A percentile compares a stretch with the other conserved stretches of the same genome.
Evolutionary conservation across 129 eudicot species (phyloP).

Genomic region (Chrysanthemum makinoi): DNA sequence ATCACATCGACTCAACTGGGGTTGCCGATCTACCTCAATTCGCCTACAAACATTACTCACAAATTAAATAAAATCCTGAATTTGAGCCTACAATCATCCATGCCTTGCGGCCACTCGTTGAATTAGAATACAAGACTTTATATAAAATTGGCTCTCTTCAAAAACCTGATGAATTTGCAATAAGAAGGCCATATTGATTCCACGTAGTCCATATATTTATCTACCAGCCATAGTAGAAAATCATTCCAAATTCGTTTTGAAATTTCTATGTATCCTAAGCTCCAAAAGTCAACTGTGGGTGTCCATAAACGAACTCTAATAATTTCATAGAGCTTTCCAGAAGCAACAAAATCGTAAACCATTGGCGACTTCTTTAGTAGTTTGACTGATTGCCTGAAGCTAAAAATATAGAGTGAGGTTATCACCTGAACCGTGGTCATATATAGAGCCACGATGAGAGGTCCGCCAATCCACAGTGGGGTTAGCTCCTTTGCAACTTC

Average conservation of each 20-base stretch:
- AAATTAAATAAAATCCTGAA: not conserved
- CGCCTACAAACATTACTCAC: not conserved
- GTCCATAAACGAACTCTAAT: conserved; percentile 6
- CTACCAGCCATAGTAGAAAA: conserved; percentile 5
- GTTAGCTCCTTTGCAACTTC: conserved; percentile 17
- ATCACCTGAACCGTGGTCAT: conserved; percentile 3
- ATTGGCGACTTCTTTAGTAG: conserved; percentile 8
- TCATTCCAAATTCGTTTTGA: not conserved
- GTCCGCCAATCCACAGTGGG: conserved; percentile 9
- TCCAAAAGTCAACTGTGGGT: not conserved
- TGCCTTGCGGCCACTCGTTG: not conserved
- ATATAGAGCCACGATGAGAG: conserved; percentile 7
- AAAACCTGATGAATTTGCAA: conserved; percentile 12
- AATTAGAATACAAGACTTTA: conserved; percentile 6
- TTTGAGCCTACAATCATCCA: conserved; percentile 15
- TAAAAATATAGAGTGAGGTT: conserved; percentile 13
- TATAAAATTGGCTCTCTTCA: conserved; percentile 9
- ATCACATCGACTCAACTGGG: not conserved
- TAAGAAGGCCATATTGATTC: conserved; percentile 23
- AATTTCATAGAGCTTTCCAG: conserved; percentile 5
- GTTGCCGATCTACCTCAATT: not conserved
- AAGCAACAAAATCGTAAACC: conserved; percentile 6
- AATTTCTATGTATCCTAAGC: conserved; percentile 1
- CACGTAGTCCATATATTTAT: conserved; percentile 13
- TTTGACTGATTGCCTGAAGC: conserved; percentile 12